A percentile compares a stretch with the other conserved stretches of the same genome.
These are phyloP conservation scores for Coelastrella sp. DNA, from an alignment of 139 green algal genomes.

Conservation along the genomic window DNA sequence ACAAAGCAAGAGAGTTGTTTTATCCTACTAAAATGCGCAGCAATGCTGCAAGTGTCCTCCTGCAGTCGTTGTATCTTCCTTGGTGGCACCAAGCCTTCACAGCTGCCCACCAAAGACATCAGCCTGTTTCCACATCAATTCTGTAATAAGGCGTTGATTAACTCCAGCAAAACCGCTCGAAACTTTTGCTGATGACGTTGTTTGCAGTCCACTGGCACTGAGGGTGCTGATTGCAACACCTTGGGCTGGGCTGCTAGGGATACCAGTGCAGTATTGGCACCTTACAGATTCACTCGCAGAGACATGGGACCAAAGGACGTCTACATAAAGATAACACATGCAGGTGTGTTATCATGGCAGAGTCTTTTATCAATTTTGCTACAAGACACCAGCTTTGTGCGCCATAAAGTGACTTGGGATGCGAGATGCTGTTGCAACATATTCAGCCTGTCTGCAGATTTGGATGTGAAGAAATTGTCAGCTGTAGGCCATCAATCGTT, in stretches of 20 bases:
- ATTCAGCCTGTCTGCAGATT: too few relatives aligned
- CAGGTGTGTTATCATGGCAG: slow-evolving; percentile 11
- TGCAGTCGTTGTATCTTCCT: too few relatives aligned
- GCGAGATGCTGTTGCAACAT: not conserved
- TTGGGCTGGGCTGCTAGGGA: slow-evolving; percentile 75
- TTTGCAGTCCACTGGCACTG: not conserved
- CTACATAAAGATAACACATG: slow-evolving; percentile 69
- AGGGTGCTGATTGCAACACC: slow-evolving; percentile 59
- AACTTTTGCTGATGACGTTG: not conserved
- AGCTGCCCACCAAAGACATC: too few relatives aligned
- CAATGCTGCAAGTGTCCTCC: too few relatives aligned
- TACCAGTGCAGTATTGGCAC: slow-evolving; percentile 56
- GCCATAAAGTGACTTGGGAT: not conserved
- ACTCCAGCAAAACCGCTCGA: not conserved
- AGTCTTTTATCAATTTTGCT: not conserved
- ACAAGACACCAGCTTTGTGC: too few relatives aligned
- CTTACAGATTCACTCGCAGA: slow-evolving; percentile 68
- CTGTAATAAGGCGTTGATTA: not conserved
- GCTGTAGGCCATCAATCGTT: too few relatives aligned
- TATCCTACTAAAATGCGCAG: too few relatives aligned
- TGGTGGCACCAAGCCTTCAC: too few relatives aligned
- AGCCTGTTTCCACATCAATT: slow-evolving; percentile 5
- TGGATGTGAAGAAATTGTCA: too few relatives aligned
- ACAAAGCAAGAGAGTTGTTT: too few relatives aligned
- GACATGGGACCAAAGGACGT: slow-evolving; percentile 64